Conservation (phyloP, 352 stramenopile species). For the Phytophthora multivora region DNA sequence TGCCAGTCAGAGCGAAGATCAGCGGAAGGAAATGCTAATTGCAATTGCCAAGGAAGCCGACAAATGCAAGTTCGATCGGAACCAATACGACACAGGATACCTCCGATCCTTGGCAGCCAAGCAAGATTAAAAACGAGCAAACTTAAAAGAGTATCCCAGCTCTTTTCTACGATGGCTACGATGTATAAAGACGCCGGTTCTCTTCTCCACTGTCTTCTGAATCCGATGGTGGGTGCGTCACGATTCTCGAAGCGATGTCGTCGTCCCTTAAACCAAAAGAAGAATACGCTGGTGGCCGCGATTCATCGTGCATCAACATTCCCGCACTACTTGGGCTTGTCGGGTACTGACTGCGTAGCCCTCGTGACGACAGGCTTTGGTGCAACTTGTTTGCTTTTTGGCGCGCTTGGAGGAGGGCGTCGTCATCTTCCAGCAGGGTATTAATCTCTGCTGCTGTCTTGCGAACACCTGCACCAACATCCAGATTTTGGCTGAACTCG, state of each 20-base stretch:
- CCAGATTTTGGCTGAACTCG: slow-evolving; percentile 72
- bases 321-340: background rate
- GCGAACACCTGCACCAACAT: slow-evolving; percentile 65
- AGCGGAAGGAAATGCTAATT: slow-evolving; percentile 13
- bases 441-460: slow-evolving; percentile 64
- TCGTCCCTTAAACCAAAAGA: slow-evolving; percentile 23
- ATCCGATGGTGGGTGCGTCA: slow-evolving; percentile 45
- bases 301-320: slow-evolving; percentile 17
- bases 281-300: slow-evolving; percentile 41
- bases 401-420: slow-evolving; percentile 51
- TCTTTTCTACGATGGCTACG: background rate
- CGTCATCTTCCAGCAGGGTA: slow-evolving; percentile 52
- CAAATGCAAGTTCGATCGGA: slow-evolving; percentile 67
- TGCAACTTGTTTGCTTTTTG: slow-evolving; percentile 59
- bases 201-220: slow-evolving; percentile 15
- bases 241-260: slow-evolving; percentile 47
- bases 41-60: slow-evolving; percentile 56
- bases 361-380: slow-evolving; percentile 54
- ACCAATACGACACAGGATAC: slow-evolving; percentile 60
- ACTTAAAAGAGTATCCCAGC: background rate
- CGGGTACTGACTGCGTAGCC: slow-evolving; percentile 42
- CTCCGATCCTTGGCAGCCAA: slow-evolving; percentile 41
- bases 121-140: slow-evolving; percentile 11
- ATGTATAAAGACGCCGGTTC: slow-evolving; percentile 2
- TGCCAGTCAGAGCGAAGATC: slow-evolving; percentile 1